Percentiles rank a stretch among this genome's conserved stretches.
Conservation (phyloP, 345 rosid species). For the Kandelia obovata region DNA sequence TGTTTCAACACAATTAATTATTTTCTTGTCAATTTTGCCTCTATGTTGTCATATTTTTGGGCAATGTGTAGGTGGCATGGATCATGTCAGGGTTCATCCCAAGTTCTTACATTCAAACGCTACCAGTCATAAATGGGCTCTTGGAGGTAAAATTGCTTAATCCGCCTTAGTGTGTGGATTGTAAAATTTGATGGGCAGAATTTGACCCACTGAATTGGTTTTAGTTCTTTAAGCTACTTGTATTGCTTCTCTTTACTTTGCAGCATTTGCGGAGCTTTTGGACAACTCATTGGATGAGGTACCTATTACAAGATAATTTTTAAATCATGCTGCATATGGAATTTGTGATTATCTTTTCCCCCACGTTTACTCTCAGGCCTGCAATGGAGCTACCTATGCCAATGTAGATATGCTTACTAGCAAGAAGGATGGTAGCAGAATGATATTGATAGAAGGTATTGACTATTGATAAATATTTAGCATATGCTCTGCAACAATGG, state of each 20-base stretch:
- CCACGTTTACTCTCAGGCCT: constrained; percentile 40
- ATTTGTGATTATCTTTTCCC: constrained; percentile 5
- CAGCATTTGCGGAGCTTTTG: constrained; percentile 93
- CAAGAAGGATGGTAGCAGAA: constrained; percentile 58
- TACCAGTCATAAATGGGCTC: constrained; percentile 98
- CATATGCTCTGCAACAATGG: background rate
- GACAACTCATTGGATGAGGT: constrained; percentile 95
- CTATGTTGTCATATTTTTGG: background rate
- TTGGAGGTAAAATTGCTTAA: constrained; percentile 60
- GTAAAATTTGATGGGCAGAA: background rate
- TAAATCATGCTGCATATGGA: background rate
- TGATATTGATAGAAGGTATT: constrained; percentile 81
- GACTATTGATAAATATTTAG: background rate
- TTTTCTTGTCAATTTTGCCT: background rate
- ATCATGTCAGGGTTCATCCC: constrained; percentile 95
- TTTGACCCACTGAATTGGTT: background rate
- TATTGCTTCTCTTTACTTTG: constrained; percentile 14
- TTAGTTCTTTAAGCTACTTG: constrained; percentile 1
- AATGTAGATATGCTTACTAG: constrained; percentile 65
- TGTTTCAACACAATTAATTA: no score
- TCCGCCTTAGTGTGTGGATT: background rate
- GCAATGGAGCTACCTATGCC: constrained; percentile 75
- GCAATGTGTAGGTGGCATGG: constrained; percentile 58
- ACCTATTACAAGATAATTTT: constrained; percentile 4
- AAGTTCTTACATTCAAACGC: constrained; percentile 95